phyloP scores from a whole-genome alignment of 2,329 filamentous ascomycete species.

The Chaetomiaceae sp. region DNA sequence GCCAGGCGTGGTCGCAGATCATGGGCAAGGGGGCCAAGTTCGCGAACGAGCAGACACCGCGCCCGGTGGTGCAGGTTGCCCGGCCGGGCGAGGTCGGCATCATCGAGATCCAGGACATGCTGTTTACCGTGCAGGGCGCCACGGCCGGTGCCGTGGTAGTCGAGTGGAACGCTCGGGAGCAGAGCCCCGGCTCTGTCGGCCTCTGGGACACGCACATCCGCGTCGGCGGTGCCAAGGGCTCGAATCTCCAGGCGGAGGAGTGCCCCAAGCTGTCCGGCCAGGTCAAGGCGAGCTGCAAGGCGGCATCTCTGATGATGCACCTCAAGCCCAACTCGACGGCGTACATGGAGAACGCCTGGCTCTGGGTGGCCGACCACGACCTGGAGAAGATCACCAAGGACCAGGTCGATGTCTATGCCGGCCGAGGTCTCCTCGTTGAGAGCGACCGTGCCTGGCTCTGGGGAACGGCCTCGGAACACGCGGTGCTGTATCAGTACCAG shows the following conservation, averaged over 20 bases:
- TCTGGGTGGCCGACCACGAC: background rate
- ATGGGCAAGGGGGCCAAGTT: background rate
- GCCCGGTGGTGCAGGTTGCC: background rate
- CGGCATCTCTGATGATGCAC: background rate
- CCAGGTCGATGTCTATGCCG: background rate
- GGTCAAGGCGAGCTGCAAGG: background rate
- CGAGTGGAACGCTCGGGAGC: background rate
- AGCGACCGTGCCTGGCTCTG: background rate
- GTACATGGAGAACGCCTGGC: background rate
- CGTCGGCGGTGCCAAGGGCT: background rate
- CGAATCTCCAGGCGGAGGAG: background rate
- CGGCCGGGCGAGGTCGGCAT: background rate
- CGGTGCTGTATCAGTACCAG: background rate
- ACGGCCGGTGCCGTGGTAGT: background rate
- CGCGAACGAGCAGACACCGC: background rate
- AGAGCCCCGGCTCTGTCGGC: background rate
- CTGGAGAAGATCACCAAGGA: background rate
- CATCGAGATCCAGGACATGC: background rate
- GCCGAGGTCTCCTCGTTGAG: background rate
- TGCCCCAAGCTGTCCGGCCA: background rate
- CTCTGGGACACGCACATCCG: constrained; percentile 1
- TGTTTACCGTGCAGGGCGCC: background rate
- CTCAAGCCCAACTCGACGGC: background rate
- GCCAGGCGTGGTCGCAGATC: background rate
- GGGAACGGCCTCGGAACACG: background rate